Evolutionary conservation across 495 filamentous ascomycete species (phyloP), one percentile per base, ranked within the genome.

Genomic region (Podospora comata): DNA sequence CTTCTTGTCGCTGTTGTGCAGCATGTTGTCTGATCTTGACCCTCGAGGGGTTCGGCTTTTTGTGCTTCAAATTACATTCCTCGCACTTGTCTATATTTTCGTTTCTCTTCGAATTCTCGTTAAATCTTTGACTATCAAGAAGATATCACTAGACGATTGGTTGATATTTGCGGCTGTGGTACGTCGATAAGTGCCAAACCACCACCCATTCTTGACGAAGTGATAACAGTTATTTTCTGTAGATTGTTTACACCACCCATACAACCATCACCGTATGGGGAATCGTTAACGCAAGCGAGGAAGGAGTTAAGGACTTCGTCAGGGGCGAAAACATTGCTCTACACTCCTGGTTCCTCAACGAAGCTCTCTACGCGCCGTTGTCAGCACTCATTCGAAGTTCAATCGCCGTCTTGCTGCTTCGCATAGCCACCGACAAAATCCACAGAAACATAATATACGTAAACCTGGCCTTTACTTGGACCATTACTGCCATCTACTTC

Each of bases 391-490:
- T 78, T 30, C 76, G 81, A 11, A 67, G 79, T 9, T 79, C 80
- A 3, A 77, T 83, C 56, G 77, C 76, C 23, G 68, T 81, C 5
- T 80, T 82, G 62, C 75, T 83, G 15, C 69, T 81, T 9, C 77
- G 80, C 6, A 70, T 83, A 27, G 71, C 72, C 16, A 65, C 77
- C 6, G 73, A 57, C 9, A 73, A 68, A 39, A 15, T 68, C 9
- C 79, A 83, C 32, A 69, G 72, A n/a, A 60, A 62, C 28, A 73
- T 81, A 58, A 78, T 84, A 53, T 78, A 80, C 65, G 68, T 55
- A 11, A 71, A 70, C 20, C 28, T 81, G 6, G 63, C 20, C 2
- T 53, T 68, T 9, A 72, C 74, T 44, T 65, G 73, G 60, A 23
- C 65, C 6, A 72, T 76, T 57, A 74, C 77, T 15, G 60, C 74